Percentiles rank a stretch among this genome's conserved stretches.
Evolutionary conservation across 352 stramenopile species (phyloP).

Genomic region (Phytophthora tubulina): DNA sequence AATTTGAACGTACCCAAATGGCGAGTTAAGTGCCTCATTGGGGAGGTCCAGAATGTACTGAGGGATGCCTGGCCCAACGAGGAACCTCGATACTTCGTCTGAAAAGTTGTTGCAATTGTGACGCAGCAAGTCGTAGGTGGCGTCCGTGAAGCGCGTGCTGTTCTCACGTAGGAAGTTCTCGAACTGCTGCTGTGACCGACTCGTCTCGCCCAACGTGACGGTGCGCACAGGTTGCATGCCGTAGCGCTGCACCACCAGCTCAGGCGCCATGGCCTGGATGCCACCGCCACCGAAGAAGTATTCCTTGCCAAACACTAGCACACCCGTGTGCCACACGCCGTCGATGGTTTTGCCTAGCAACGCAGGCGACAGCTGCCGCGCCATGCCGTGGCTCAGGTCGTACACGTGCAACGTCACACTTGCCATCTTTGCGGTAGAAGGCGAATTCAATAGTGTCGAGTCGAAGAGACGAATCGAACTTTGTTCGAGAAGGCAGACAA

Average conservation of each 20-base stretch:
- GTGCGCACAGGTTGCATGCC: constrained; percentile 90
- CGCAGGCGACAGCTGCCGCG: constrained; percentile 83
- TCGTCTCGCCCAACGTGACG: constrained; percentile 84
- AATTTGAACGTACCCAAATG: constrained; percentile 77
- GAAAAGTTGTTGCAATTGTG: constrained; percentile 99
- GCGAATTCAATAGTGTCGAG: constrained; percentile 27
- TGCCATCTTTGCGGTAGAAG: constrained; percentile 25
- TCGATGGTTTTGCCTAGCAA: constrained; percentile 95
- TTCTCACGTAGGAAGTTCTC: constrained; percentile 86
- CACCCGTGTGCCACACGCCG: constrained; percentile 93
- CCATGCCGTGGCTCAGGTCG: constrained; percentile 96
- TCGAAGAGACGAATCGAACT: neutral
- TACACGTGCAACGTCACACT: constrained; percentile 94
- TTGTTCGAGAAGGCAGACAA: constrained; percentile 30
- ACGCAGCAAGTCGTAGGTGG: constrained; percentile 94
- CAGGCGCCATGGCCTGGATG: constrained; percentile 85
- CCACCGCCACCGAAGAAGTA: constrained; percentile 96
- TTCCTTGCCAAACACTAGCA: constrained; percentile 86
- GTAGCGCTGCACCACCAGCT: constrained; percentile 79
- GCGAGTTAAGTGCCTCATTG: constrained; percentile 88
- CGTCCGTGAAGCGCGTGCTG: constrained; percentile 84
- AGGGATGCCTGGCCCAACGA: constrained; percentile 90
- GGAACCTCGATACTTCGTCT: constrained; percentile 91
- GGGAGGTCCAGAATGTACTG: constrained; percentile 92
- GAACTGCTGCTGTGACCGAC: constrained; percentile 73